These are phyloP conservation scores for Podosphaera fusca DNA, from an alignment of 2,329 filamentous ascomycete species.

Conservation along the genomic window DNA sequence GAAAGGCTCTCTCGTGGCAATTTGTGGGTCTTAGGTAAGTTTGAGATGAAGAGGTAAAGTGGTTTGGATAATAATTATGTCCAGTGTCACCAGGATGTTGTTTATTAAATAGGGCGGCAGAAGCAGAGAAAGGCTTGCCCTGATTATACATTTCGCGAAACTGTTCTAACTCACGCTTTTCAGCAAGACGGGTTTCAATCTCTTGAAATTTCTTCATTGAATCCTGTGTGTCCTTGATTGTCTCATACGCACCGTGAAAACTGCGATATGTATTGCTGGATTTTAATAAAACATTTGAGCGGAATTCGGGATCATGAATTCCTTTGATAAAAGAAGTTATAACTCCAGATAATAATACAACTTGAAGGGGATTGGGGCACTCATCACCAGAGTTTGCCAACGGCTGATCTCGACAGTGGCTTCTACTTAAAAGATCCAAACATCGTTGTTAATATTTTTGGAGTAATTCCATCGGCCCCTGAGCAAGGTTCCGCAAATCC, in stretches of 20 bases:
- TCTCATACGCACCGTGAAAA: background rate
- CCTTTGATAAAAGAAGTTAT: too few species aligned
- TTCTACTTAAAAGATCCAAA: background rate
- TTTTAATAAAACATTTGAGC: background rate
- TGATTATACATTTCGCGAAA: background rate
- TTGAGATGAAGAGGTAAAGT: too few species aligned
- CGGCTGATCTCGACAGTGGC: background rate
- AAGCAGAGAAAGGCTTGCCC: background rate
- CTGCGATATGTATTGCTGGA: background rate
- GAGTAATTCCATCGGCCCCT: background rate
- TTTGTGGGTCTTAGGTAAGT: too few species aligned
- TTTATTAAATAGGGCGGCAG: background rate
- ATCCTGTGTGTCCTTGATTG: too few species aligned
- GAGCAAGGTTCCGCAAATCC: too few species aligned
- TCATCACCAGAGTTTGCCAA: background rate
- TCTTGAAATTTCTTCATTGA: too few species aligned
- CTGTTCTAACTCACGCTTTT: too few species aligned
- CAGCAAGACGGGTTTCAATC: too few species aligned
- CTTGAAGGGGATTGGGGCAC: background rate
- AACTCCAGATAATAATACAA: too few species aligned
- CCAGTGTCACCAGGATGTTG: background rate
- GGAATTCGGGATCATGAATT: too few species aligned
- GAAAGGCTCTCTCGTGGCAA: too few species aligned
- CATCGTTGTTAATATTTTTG: background rate
- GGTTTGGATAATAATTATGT: too few species aligned